Base-by-base conservation (phyloP, 2,329 filamentous ascomycete species). In the Thermoascus crustaceus region DNA sequence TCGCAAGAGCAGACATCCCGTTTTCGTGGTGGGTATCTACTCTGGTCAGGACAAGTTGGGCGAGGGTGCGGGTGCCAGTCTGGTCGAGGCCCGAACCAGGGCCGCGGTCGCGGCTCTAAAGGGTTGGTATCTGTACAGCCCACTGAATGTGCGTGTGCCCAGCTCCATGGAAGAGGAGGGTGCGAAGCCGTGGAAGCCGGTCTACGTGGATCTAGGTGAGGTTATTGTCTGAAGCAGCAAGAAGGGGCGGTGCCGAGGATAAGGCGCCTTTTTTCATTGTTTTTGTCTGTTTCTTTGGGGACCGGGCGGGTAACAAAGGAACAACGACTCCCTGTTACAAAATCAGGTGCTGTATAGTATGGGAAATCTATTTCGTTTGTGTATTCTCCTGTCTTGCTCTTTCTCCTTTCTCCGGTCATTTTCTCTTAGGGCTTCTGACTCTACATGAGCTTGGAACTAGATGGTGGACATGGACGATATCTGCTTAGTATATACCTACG, bases 51-150 rank as follows among this genome's bases (percentile, higher is more conserved):
- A 98, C 58, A 89, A 91, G 72, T 71, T 98, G 26, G 91, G 89
- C 37, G 89, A 98, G 67, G 91, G 80, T n/a, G 73, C 80, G 13
- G 91, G 84, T 16, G 68, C 81, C 32, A 88, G 76, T 60, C 68
- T 96, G 38, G 72, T 86, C 46, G 76, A 86, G 51, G 89, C 84
- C 20, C 77, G 85, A 44, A 72, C 76, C 44, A 76, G 85, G 58
- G 91, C 91, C 13, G 78, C 85, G 23, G 88, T 93, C 53, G 80
- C 82, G 44, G 80, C 87, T 11, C 70, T 98, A 54, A 94, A 94
- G 71, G 73, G 81, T 4, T 98, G 91, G 91, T 98, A 98, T 63
- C 70, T 98, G 35, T 98, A 98, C 68, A 88, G 80, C 58, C 89
- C 91, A 1, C 55, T 74, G 48, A 65, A 76, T 44, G 73, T 78